A percentile compares a stretch with the other conserved stretches of the same genome.
Evolutionary conservation across 495 filamentous ascomycete species (phyloP).

Genomic region (Hypoxylon rickii): DNA sequence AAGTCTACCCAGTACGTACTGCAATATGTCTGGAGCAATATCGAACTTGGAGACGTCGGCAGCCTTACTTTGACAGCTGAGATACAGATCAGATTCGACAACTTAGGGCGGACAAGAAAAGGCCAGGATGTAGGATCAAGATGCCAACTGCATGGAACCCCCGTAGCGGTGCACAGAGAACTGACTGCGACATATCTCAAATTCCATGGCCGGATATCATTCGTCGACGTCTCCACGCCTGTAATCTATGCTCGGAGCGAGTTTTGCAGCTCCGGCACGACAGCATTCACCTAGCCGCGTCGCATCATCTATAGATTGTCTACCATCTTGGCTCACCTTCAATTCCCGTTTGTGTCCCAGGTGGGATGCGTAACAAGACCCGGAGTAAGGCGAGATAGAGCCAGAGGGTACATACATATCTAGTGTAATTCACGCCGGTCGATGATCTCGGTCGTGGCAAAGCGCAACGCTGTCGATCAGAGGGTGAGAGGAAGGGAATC

Average conservation of each 20-base stretch:
- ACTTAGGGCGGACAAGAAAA: neutral
- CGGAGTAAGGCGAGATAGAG: constrained; percentile 16
- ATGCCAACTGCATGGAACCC: constrained; percentile 11
- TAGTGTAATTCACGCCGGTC: constrained; percentile 15
- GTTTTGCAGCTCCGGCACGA: constrained; percentile 20
- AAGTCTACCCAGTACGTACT: constrained; percentile 8
- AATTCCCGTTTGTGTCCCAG: constrained; percentile 1
- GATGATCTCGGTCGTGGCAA: constrained; percentile 22
- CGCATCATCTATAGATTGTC: constrained; percentile 15
- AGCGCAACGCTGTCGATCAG: constrained; percentile 30
- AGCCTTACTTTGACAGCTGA: constrained; percentile 32
- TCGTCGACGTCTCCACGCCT: constrained; percentile 14
- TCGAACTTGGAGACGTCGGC: constrained; percentile 12
- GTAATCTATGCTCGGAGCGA: constrained; percentile 34
- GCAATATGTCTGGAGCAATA: neutral
- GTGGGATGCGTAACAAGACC: too few relatives aligned
- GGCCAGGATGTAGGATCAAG: constrained; percentile 6
- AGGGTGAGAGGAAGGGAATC: constrained; percentile 22
- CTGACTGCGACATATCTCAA: constrained; percentile 6
- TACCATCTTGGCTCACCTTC: constrained; percentile 3
- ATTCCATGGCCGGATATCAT: constrained; percentile 10
- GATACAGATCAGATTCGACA: constrained; percentile 13
- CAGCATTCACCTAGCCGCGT: constrained; percentile 27
- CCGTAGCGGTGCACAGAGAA: constrained; percentile 21
- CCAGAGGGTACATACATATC: constrained; percentile 17